Evolutionary conservation across 257 asterid genomes (phyloP).

Genomic region (Solanum habrochaites): DNA sequence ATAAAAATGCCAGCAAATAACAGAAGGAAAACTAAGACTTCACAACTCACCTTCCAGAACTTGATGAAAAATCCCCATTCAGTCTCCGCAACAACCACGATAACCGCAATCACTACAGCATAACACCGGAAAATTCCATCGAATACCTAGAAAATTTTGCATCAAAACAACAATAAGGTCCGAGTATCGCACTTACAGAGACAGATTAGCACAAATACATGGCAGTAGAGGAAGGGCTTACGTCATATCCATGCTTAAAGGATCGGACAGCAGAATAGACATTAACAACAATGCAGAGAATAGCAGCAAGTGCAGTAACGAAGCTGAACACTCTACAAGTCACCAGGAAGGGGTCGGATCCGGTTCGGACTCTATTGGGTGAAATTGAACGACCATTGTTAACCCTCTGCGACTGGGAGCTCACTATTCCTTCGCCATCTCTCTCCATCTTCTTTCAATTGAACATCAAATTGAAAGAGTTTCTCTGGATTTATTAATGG

Average conservation of each 20-base stretch:
- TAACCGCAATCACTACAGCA: slow-evolving; percentile 59
- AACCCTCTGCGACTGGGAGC: background rate
- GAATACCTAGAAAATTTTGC: slow-evolving; percentile 31
- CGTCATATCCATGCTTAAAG: slow-evolving; percentile 68
- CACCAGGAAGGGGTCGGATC: slow-evolving; percentile 48
- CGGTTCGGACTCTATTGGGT: slow-evolving; percentile 14
- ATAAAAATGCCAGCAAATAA: background rate
- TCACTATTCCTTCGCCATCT: slow-evolving; percentile 3
- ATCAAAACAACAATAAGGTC: background rate
- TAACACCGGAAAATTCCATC: slow-evolving; percentile 97
- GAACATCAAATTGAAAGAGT: background rate
- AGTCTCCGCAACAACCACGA: slow-evolving; percentile 82
- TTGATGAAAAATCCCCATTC: slow-evolving; percentile 70
- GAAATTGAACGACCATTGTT: slow-evolving; percentile 1
- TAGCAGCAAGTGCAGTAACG: slow-evolving; percentile 56
- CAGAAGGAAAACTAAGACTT: background rate
- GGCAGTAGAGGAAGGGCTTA: slow-evolving; percentile 6
- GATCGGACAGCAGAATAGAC: slow-evolving; percentile 78
- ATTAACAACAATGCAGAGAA: slow-evolving; percentile 78
- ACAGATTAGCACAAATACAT: background rate
- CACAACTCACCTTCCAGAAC: slow-evolving; percentile 52
- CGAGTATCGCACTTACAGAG: background rate
- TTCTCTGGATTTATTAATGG: background rate
- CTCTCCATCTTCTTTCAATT: slow-evolving; percentile 7
- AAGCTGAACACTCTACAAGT: slow-evolving; percentile 63